Base-by-base conservation (phyloP, 78 protist species). In the Dictyostelium firmibasis region DNA sequence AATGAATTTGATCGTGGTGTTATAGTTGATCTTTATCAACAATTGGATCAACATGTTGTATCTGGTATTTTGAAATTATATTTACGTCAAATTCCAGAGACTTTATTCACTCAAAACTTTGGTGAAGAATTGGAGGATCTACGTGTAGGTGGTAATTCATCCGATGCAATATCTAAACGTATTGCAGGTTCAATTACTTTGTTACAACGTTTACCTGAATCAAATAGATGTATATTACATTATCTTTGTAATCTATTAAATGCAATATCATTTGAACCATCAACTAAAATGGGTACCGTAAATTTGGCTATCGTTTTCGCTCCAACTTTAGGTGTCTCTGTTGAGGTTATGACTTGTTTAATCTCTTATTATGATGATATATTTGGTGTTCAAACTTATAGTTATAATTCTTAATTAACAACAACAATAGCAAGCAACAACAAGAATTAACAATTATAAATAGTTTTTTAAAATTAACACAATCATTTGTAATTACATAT, bases 41-140 rank as follows among this genome's bases (percentile, higher is more conserved):
- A 79, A 72, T n/a, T 79, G 44, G 96, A 92, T 25, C 93, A 83
- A 47, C 96, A 92, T 70, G 91, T 92, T 50, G 91, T 92, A 2
- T 16, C 81, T 53, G 96, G 96, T 18, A 85, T 92, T n/a, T 77
- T 92, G n/a, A 92, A 92, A 41, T 76, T 92, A n/a, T 92, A 57
- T 47, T 47, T 83, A 7, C 53, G 96, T 27, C 93, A 84, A 60
- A 79, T 92, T 16, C 96, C 96, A 23, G 96, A 92, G 75, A 85
- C 96, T 11, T 27, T 92, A 3, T 88, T 88, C 50, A 88, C 93
- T 27, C 53, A 60, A 11, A 23, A 64, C 1, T 88, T 78, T 64
- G 43, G 77, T 23, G 93, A 88, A 0, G 93, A 88, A 23, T 33
- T 88, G 1, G 93, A 88, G 23, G 70, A 14, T 25, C 36, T 88